phyloP scores from a whole-genome alignment of 2,329 filamentous ascomycete species.

The Penicillium glabrum region DNA sequence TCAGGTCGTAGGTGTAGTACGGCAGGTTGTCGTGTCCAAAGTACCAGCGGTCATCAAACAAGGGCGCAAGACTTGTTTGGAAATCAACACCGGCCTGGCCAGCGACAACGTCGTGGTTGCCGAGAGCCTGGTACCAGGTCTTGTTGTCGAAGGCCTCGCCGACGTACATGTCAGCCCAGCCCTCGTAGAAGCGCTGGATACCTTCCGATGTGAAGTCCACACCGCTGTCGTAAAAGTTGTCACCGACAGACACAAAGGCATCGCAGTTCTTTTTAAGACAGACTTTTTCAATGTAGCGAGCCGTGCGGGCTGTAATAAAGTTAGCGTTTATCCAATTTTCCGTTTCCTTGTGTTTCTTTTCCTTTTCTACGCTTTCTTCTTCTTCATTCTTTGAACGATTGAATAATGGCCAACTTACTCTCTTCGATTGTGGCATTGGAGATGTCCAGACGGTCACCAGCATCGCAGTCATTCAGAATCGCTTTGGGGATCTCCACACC shows the following conservation, averaged over 20 bases:
- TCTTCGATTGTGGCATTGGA: background rate
- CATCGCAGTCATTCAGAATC: conserved; percentile 24
- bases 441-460: conserved; percentile 19
- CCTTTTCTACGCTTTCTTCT: background rate
- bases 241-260: conserved; percentile 25
- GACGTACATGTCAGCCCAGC: background rate
- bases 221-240: conserved; percentile 28
- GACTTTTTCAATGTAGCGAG: conserved; percentile 22
- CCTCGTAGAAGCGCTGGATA: conserved; percentile 12
- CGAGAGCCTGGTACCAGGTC: conserved; percentile 25
- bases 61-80: conserved; percentile 23
- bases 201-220: conserved; percentile 25
- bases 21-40: conserved; percentile 20
- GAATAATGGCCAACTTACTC: conserved; percentile 6
- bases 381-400: background rate
- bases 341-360: background rate
- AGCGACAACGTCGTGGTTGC: conserved; percentile 25
- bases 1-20: conserved; percentile 23
- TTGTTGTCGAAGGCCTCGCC: background rate
- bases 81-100: conserved; percentile 26
- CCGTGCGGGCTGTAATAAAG: conserved; percentile 14
- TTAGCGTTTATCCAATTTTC: background rate
- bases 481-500: conserved; percentile 18
- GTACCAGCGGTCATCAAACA: conserved; percentile 27
- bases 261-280: conserved; percentile 21